Evolutionary conservation across 495 filamentous ascomycete genomes (phyloP).

Genomic region (Trichoderma parareesei): DNA sequence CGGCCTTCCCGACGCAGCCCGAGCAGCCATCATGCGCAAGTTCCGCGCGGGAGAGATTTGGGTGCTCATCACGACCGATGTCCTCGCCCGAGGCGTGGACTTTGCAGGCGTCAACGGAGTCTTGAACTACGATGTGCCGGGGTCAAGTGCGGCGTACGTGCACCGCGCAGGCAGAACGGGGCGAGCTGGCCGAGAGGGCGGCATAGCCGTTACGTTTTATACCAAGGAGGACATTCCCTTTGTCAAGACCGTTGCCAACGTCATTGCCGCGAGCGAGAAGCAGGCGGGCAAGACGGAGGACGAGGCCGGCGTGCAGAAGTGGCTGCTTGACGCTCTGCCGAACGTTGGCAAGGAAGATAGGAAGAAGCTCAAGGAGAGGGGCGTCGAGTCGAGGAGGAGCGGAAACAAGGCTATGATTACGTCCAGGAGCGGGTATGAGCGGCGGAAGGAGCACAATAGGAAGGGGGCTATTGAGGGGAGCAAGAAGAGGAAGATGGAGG

Average conservation of each 20-base stretch:
- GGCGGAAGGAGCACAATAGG: conserved; percentile 65
- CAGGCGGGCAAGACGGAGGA: conserved; percentile 38
- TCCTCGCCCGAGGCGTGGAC: conserved; percentile 84
- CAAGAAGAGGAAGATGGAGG: conserved; percentile 48
- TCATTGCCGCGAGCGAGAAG: conserved; percentile 78
- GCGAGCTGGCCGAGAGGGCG: conserved; percentile 76
- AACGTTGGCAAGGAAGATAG: conserved; percentile 72
- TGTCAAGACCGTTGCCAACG: conserved; percentile 85
- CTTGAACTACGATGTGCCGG: conserved; percentile 94
- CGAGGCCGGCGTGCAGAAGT: conserved; percentile 57
- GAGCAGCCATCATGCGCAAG: conserved; percentile 72
- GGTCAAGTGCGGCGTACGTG: conserved; percentile 78
- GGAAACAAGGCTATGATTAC: conserved; percentile 58
- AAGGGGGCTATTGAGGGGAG: conserved; percentile 67
- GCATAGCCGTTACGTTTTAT: conserved; percentile 88
- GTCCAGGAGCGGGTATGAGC: conserved; percentile 86
- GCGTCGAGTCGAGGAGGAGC: conserved; percentile 64
- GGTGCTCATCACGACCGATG: conserved; percentile 91
- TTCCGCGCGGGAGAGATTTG: conserved; percentile 92
- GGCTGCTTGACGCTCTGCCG: conserved; percentile 83
- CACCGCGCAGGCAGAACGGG: conserved; percentile 91
- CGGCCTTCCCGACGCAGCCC: conserved; percentile 65
- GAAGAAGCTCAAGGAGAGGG: conserved; percentile 70
- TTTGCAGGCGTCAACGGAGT: conserved; percentile 89
- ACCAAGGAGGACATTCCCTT: conserved; percentile 90